These are phyloP conservation scores for Periglandula ipomoeae DNA, from an alignment of 2,329 filamentous ascomycete genomes.

Conservation along the genomic window DNA sequence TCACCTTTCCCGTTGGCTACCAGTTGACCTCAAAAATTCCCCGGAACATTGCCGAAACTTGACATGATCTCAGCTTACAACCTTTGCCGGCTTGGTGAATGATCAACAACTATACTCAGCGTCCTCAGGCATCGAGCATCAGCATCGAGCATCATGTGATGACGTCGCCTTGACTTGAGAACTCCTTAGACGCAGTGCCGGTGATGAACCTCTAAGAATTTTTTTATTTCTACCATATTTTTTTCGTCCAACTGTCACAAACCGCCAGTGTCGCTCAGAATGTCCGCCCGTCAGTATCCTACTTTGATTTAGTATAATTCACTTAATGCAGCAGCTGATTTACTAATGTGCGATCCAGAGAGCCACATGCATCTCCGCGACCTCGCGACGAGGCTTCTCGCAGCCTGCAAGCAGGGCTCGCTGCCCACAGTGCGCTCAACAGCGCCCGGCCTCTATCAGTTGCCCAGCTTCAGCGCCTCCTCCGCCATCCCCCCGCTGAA, in stretches of 20 bases:
- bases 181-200: not conserved
- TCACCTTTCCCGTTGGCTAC: too few species aligned
- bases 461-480: not conserved
- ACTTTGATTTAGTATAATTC: not conserved
- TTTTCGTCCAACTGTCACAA: not conserved
- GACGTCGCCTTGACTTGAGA: not conserved
- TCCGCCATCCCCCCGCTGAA: not conserved
- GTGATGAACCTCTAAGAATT: not conserved
- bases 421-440: conserved; percentile 1
- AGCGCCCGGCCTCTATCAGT: not conserved
- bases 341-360: not conserved
- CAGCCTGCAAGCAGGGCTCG: conserved; percentile 1
- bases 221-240: not conserved
- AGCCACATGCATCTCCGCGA: conserved; percentile 1
- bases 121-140: not conserved
- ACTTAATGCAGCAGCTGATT: not conserved
- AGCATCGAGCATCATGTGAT: not conserved
- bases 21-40: too few species aligned
- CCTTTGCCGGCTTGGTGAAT: not conserved
- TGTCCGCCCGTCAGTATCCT: not conserved
- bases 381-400: not conserved
- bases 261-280: not conserved
- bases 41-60: too few species aligned
- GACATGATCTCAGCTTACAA: not conserved
- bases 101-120: not conserved